Evolutionary conservation across 2,329 filamentous ascomycete genomes (phyloP).

Genomic region (Talaromyces atroroseus): DNA sequence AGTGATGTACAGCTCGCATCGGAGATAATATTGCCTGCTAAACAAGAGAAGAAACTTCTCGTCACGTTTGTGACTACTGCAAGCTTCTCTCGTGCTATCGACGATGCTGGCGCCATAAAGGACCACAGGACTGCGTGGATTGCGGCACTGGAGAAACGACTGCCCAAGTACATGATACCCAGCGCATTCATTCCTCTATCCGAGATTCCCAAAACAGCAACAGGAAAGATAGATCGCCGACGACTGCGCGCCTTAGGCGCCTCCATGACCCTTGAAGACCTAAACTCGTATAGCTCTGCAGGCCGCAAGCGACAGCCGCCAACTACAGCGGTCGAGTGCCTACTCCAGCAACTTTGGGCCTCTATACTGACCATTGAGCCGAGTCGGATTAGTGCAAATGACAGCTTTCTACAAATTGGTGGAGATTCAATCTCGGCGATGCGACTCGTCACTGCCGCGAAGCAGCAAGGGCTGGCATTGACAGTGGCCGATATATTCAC

Average conservation of each 20-base stretch:
- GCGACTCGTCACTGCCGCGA: slow-evolving; percentile 14
- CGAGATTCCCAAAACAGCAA: not conserved
- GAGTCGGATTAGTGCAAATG: slow-evolving; percentile 18
- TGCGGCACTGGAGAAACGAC: no score
- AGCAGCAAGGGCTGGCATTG: not conserved
- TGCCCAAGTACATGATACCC: not conserved
- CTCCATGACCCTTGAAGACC: no score
- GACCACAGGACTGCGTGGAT: no score
- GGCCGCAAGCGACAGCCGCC: no score
- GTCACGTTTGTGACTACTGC: no score
- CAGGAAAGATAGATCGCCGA: not conserved
- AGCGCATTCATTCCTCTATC: not conserved
- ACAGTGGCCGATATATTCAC: slow-evolving; percentile 11
- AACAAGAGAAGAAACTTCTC: no score
- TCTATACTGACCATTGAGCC: slow-evolving; percentile 17
- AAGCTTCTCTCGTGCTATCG: no score
- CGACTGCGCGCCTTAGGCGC: no score
- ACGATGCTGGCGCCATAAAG: no score
- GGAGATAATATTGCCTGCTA: no score
- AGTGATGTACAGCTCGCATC: no score
- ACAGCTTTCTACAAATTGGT: slow-evolving; percentile 28
- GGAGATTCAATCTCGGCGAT: slow-evolving; percentile 21
- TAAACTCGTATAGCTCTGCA: no score
- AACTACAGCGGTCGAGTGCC: slow-evolving; percentile 13
- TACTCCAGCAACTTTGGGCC: slow-evolving; percentile 18